Percentiles rank a stretch among this genome's conserved stretches.
phyloP scores from a whole-genome alignment of 208 protist species.

The Acanthamoeba royreba region DNA sequence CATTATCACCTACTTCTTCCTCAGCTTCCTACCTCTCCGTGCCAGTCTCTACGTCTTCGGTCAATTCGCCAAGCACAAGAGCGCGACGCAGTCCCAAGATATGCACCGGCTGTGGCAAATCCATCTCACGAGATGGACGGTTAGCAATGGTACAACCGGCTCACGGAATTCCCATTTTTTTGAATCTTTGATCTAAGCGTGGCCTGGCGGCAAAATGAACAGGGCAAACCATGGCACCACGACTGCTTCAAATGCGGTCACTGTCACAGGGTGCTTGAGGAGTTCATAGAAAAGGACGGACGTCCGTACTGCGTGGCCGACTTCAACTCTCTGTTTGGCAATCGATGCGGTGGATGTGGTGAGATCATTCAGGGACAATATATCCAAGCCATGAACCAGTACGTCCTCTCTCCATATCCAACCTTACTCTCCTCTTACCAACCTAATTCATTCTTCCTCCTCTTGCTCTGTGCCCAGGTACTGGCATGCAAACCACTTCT shows the following conservation, averaged over 20 bases:
- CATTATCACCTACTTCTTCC: too few species aligned
- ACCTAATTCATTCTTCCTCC: neutral
- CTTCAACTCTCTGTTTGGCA: neutral
- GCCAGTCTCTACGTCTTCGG: too few species aligned
- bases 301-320: neutral
- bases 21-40: too few species aligned
- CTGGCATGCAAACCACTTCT: conserved; percentile 8
- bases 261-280: conserved; percentile 1
- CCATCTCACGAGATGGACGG: neutral
- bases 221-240: conserved; percentile 10
- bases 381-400: conserved; percentile 37
- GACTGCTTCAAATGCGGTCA: conserved; percentile 29
- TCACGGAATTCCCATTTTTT: neutral
- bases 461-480: neutral
- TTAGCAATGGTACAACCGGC: neutral
- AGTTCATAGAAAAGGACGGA: conserved; percentile 9
- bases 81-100: neutral
- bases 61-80: neutral
- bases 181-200: neutral
- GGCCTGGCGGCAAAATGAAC: neutral
- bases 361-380: conserved; percentile 27
- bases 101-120: neutral
- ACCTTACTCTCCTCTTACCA: neutral
- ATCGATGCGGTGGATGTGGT: conserved; percentile 8
- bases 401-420: neutral